Percentiles rank a stretch among this genome's conserved stretches.
These are phyloP conservation scores for Parietaria judaica DNA, from an alignment of 306 rosid species.

Conservation along the genomic window DNA sequence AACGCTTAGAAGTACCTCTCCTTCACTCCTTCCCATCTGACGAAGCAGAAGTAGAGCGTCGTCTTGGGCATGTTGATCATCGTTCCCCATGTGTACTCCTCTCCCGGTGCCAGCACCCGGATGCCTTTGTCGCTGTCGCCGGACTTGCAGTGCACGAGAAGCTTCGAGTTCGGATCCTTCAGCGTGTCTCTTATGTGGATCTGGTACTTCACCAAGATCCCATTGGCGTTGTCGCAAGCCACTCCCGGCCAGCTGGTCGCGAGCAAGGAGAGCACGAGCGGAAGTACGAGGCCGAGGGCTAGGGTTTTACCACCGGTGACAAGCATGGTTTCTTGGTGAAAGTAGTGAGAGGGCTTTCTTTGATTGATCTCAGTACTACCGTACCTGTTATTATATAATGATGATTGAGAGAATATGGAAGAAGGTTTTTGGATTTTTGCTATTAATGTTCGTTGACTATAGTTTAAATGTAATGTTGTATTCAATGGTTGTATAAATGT, in stretches of 20 bases:
- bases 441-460: too few relatives aligned
- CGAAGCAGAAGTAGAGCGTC: neutral
- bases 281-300: neutral
- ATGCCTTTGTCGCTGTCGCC: neutral
- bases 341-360: neutral
- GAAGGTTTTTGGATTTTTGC: too few relatives aligned
- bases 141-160: conserved; percentile 2
- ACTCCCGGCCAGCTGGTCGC: neutral
- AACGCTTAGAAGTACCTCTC: neutral
- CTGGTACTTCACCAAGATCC: neutral
- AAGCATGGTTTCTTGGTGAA: neutral
- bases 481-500: too few relatives aligned
- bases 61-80: neutral
- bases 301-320: neutral
- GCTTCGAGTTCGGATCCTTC: neutral
- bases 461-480: too few relatives aligned
- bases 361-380: too few relatives aligned
- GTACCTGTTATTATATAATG: too few relatives aligned
- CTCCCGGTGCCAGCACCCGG: neutral
- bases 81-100: neutral
- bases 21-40: neutral
- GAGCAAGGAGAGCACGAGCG: neutral
- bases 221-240: neutral
- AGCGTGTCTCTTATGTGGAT: conserved; percentile 3
- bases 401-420: too few relatives aligned